Evolutionary conservation across 2,329 filamentous ascomycete species (phyloP).

Genomic region (Clathrospora elynae): DNA sequence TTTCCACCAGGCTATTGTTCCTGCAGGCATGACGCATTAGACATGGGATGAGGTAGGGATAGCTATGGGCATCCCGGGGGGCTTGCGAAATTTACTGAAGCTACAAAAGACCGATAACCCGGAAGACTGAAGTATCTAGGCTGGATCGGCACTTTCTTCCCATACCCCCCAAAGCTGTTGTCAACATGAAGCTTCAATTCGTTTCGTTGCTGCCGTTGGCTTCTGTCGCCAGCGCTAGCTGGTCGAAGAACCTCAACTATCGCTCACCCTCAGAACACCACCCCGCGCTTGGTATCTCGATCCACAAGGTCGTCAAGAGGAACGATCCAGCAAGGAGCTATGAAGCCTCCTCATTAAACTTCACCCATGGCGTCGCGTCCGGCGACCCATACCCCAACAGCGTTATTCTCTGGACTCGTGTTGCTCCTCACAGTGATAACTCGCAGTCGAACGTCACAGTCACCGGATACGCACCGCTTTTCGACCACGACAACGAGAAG

Average conservation of each 20-base stretch:
- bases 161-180: conserved; percentile 3
- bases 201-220: conserved; percentile 27
- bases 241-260: conserved; percentile 66
- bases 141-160: conserved; percentile 4
- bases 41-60: conserved; percentile 7
- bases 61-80: conserved; percentile 8
- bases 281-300: conserved; percentile 66
- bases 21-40: conserved; percentile 31
- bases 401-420: conserved; percentile 44
- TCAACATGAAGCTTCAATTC: conserved; percentile 36
- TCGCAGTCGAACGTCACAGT: conserved; percentile 56
- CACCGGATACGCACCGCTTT: conserved; percentile 61
- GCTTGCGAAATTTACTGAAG: conserved; percentile 6
- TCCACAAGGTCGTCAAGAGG: conserved; percentile 65
- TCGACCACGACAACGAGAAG: conserved; percentile 60
- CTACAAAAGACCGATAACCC: conserved; percentile 30
- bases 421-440: conserved; percentile 47
- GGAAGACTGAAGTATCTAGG: conserved; percentile 9
- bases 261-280: conserved; percentile 69
- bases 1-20: conserved; percentile 10
- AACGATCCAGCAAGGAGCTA: conserved; percentile 39
- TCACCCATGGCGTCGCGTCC: conserved; percentile 54
- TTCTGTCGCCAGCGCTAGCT: conserved; percentile 31
- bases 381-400: conserved; percentile 53
- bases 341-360: conserved; percentile 32